phyloP scores from a whole-genome alignment of 306 rosid genomes.

The Rubus idaeus region DNA sequence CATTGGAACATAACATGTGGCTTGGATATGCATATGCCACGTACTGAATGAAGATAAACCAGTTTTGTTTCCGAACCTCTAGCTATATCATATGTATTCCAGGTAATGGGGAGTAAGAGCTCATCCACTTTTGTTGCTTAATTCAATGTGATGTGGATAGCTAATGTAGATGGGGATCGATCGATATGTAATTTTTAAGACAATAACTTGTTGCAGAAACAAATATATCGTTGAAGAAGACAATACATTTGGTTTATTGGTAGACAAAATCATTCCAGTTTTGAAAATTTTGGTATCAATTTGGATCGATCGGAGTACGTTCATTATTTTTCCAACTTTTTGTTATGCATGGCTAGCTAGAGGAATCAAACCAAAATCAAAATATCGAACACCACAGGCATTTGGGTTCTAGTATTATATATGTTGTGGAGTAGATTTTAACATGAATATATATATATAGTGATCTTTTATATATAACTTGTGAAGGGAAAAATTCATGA shows the following conservation, averaged over 20 bases:
- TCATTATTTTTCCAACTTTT: background rate
- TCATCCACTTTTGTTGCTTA: background rate
- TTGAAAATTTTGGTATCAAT: background rate
- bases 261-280: constrained; percentile 3
- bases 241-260: background rate
- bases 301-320: background rate
- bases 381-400: background rate
- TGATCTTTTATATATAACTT: background rate
- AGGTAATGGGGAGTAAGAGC: background rate
- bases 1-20: background rate
- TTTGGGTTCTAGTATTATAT: background rate
- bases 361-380: background rate
- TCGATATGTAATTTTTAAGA: background rate
- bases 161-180: background rate
- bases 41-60: background rate
- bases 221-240: background rate
- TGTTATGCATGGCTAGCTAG: background rate
- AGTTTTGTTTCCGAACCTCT: background rate
- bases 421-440: too few species aligned
- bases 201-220: constrained; percentile 2
- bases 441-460: background rate
- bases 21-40: background rate
- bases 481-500: background rate
- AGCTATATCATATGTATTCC: background rate
- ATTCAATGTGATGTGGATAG: background rate